Conservation (phyloP, 495 filamentous ascomycete species). For the Hypoxylon trugodes region DNA sequence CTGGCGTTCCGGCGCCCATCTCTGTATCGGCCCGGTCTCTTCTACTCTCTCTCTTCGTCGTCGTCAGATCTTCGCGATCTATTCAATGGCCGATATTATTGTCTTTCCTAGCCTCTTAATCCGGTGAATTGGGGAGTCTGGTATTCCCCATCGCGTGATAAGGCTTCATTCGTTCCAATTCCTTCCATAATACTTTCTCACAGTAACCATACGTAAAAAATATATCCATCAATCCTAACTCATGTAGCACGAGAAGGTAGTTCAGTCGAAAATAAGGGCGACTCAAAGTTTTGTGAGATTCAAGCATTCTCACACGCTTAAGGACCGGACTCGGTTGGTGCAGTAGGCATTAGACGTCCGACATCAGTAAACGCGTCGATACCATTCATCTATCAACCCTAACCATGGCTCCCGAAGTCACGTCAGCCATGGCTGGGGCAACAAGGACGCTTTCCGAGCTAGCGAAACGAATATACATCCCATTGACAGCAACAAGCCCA, state of each 20-base stretch:
- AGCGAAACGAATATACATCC: conserved; percentile 77
- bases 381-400: background rate
- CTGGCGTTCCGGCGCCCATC: conserved; percentile 31
- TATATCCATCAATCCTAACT: background rate
- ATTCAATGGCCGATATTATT: conserved; percentile 44
- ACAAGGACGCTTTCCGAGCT: conserved; percentile 53
- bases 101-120: conserved; percentile 41
- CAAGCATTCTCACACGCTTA: conserved; percentile 3
- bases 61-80: conserved; percentile 24
- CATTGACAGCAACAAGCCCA: conserved; percentile 72
- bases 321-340: conserved; percentile 8
- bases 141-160: conserved; percentile 50
- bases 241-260: conserved; percentile 24
- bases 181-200: conserved; percentile 10
- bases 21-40: conserved; percentile 31
- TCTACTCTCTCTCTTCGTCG: conserved; percentile 21
- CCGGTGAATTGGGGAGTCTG: conserved; percentile 53
- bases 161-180: conserved; percentile 33
- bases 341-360: conserved; percentile 15
- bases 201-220: conserved; percentile 7
- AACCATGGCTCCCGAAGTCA: conserved; percentile 21
- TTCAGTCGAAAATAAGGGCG: background rate
- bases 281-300: background rate
- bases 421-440: conserved; percentile 34
- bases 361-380: conserved; percentile 11